Percentiles rank a stretch among this genome's conserved stretches.
Evolutionary conservation across 2,329 filamentous ascomycete genomes (phyloP).

Genomic region (Colletotrichum lindemuthianum): DNA sequence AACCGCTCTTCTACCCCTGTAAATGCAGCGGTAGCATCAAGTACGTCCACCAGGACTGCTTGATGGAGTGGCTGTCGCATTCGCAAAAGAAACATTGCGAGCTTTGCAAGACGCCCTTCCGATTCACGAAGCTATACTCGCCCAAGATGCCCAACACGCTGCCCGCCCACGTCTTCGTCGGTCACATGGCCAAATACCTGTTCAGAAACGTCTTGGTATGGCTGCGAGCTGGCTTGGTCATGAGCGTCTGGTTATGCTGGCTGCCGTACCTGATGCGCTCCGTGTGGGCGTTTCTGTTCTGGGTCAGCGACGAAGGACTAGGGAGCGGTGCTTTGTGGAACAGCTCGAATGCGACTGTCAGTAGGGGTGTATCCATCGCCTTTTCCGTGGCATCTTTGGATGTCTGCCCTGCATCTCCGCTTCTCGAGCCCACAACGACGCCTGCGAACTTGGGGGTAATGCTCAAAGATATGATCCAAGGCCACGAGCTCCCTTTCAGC

Average conservation of each 20-base stretch:
- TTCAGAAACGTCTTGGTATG: slow-evolving; percentile 78
- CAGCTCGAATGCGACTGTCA: slow-evolving; percentile 32
- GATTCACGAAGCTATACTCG: slow-evolving; percentile 97
- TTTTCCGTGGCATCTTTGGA: slow-evolving; percentile 38
- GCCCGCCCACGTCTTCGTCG: slow-evolving; percentile 82
- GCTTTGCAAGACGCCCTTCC: slow-evolving; percentile 97
- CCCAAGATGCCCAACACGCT: slow-evolving; percentile 90
- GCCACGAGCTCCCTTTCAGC: slow-evolving; percentile 43
- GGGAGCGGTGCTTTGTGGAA: slow-evolving; percentile 45
- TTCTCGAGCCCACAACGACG: slow-evolving; percentile 44
- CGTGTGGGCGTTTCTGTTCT: slow-evolving; percentile 94
- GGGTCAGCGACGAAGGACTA: slow-evolving; percentile 84
- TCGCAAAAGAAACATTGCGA: slow-evolving; percentile 99
- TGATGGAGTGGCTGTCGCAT: slow-evolving; percentile 99
- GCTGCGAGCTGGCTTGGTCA: slow-evolving; percentile 81
- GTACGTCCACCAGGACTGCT: slow-evolving; percentile 95
- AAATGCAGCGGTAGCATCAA: slow-evolving; percentile 99
- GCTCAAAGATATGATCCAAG: slow-evolving; percentile 45
- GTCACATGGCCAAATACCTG: slow-evolving; percentile 79
- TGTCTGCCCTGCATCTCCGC: slow-evolving; percentile 49
- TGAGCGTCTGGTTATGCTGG: slow-evolving; percentile 87
- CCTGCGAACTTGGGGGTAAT: slow-evolving; percentile 43
- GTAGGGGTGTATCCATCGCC: slow-evolving; percentile 27
- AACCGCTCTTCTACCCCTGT: slow-evolving; percentile 96
- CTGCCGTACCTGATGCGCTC: slow-evolving; percentile 91